Percentiles rank a stretch among this genome's conserved stretches.
These are phyloP conservation scores for Leonotis leonurus DNA, from an alignment of 257 asterid species.

Conservation along the genomic window DNA sequence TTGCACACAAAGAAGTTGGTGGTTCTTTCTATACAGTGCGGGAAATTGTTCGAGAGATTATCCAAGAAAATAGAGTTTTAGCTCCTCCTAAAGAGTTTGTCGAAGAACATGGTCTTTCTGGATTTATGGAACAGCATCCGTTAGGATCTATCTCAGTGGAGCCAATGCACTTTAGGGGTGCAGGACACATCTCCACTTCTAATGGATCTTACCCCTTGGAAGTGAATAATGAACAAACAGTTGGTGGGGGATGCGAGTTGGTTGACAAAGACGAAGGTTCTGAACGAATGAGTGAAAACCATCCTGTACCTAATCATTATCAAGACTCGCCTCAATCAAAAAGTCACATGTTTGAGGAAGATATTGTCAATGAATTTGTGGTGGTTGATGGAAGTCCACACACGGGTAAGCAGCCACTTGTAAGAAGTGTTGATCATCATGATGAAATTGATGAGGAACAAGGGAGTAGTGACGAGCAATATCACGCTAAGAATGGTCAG, in stretches of 20 bases:
- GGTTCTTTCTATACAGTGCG: constrained; percentile 89
- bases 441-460: constrained; percentile 15
- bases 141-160: constrained; percentile 61
- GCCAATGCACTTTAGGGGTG: too few species aligned
- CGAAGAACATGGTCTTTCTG: constrained; percentile 36
- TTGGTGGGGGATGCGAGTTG: constrained; percentile 11
- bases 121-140: constrained; percentile 45
- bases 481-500: constrained; percentile 4
- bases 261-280: constrained; percentile 19
- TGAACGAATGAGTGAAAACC: constrained; percentile 11
- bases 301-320: constrained; percentile 13
- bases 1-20: constrained; percentile 92
- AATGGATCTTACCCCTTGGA: constrained; percentile 24
- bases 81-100: constrained; percentile 57
- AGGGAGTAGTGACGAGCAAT: constrained; percentile 18
- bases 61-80: constrained; percentile 81
- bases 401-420: constrained; percentile 4
- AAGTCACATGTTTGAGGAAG: too few species aligned
- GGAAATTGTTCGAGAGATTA: constrained; percentile 78
- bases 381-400: constrained; percentile 8
- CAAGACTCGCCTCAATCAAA: constrained; percentile 15
- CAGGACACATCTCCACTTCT: too few species aligned
- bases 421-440: constrained; percentile 16
- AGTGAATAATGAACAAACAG: constrained; percentile 15
- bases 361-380: too few species aligned